Evolutionary conservation across 352 stramenopile species (phyloP).

Genomic region (Aphanomyces astaci): DNA sequence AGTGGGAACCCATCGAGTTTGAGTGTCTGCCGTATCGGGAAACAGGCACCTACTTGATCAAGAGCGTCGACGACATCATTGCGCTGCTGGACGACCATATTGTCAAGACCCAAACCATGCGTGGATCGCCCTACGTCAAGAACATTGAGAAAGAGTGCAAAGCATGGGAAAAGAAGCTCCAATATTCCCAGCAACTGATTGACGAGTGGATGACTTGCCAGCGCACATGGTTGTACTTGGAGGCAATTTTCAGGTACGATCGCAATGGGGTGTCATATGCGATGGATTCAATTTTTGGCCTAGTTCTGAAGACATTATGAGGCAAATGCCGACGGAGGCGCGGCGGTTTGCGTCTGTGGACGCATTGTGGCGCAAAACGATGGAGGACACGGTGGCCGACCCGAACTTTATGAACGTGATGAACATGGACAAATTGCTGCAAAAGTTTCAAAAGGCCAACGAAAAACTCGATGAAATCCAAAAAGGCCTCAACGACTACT

Average conservation of each 20-base stretch:
- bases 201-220: conserved; percentile 93
- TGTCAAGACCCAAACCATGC: conserved; percentile 94
- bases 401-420: conserved; percentile 86
- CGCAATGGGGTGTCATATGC: no score
- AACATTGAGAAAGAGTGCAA: conserved; percentile 89
- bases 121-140: conserved; percentile 91
- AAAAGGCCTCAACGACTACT: conserved; percentile 90
- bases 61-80: conserved; percentile 86
- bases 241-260: conserved; percentile 89
- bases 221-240: conserved; percentile 92
- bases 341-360: conserved; percentile 85
- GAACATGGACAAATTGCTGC: conserved; percentile 82
- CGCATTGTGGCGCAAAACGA: conserved; percentile 86
- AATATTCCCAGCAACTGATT: conserved; percentile 85
- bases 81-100: conserved; percentile 90
- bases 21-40: conserved; percentile 89
- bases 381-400: conserved; percentile 84
- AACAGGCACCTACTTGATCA: conserved; percentile 86
- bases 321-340: conserved; percentile 90
- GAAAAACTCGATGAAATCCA: conserved; percentile 93
- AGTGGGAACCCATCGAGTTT: conserved; percentile 93
- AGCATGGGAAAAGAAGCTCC: conserved; percentile 84
- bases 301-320: conserved; percentile 90
- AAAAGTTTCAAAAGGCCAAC: conserved; percentile 90
- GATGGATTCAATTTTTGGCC: no score